These are phyloP conservation scores for Casuarina cunninghamiana DNA, from an alignment of 306 rosid genomes.

Conservation along the genomic window DNA sequence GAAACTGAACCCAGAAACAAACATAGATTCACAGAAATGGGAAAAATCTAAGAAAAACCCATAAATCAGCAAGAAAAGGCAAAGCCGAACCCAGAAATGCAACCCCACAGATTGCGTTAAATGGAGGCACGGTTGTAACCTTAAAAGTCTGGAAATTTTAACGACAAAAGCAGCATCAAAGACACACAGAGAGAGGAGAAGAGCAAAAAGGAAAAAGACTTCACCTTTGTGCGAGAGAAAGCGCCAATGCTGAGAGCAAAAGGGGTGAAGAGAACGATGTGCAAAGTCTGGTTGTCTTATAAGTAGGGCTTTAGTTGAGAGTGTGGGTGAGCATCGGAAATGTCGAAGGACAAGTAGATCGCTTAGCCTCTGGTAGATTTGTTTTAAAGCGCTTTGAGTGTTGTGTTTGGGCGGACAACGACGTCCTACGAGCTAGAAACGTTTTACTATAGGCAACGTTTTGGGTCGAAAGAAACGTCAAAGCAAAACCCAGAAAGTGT, in stretches of 20 bases:
- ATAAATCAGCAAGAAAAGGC: not conserved
- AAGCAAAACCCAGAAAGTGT: too few species aligned
- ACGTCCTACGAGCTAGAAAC: too few species aligned
- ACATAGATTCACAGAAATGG: not conserved
- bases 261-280: slow-evolving; percentile 12
- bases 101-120: not conserved
- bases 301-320: slow-evolving; percentile 6
- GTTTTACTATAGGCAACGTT: too few species aligned
- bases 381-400: too few species aligned
- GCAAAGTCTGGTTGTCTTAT: not conserved
- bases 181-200: not conserved
- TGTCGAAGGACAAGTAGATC: not conserved
- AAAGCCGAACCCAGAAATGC: not conserved
- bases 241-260: slow-evolving; percentile 40
- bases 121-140: not conserved
- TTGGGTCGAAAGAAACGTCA: too few species aligned
- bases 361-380: not conserved
- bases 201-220: slow-evolving; percentile 15
- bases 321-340: not conserved
- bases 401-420: too few species aligned
- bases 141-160: slow-evolving; percentile 13
- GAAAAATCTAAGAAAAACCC: slow-evolving; percentile 10
- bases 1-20: too few species aligned
- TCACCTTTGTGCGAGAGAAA: slow-evolving; percentile 38
- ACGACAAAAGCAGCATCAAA: not conserved